Conservation (phyloP, 2,329 filamentous ascomycete species). For the Xylogone sp. region DNA sequence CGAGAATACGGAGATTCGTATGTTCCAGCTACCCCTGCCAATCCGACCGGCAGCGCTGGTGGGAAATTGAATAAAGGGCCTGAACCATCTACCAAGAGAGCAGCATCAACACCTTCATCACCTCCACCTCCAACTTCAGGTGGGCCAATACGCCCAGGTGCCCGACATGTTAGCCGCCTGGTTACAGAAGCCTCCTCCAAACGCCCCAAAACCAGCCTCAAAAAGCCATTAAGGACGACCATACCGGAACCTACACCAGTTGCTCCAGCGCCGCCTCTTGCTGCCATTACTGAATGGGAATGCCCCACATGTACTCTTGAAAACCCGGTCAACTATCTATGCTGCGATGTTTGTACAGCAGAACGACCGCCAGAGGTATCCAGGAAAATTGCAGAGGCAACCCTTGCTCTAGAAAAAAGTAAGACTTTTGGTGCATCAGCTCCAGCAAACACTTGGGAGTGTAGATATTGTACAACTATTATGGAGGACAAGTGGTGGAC, state of each 20-base stretch:
- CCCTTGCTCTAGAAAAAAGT: not conserved
- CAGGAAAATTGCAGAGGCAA: conserved; percentile 13
- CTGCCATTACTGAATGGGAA: conserved; percentile 45
- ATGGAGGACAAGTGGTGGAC: conserved; percentile 56
- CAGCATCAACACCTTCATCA: conserved; percentile 2
- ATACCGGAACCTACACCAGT: not conserved
- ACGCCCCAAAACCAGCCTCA: conserved; percentile 12
- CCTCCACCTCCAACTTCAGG: not conserved
- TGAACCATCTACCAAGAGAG: conserved; percentile 8
- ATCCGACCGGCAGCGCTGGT: conserved; percentile 28
- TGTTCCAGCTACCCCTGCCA: conserved; percentile 21
- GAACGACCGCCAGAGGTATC: conserved; percentile 35
- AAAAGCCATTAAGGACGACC: conserved; percentile 3
- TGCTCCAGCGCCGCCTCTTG: conserved; percentile 4
- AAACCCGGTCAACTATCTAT: conserved; percentile 47
- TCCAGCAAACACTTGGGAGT: conserved; percentile 39
- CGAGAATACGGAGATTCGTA: conserved; percentile 24
- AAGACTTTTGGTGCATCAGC: not conserved
- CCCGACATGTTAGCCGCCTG: conserved; percentile 22
- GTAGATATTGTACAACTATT: conserved; percentile 45
- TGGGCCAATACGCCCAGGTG: conserved; percentile 8
- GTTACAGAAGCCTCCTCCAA: conserved; percentile 18
- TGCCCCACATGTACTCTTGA: conserved; percentile 54
- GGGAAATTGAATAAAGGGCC: conserved; percentile 11
- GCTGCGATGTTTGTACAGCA: conserved; percentile 53